Percentiles rank a stretch among this genome's conserved stretches.
phyloP scores from a whole-genome alignment of 208 protist genomes.

The Wallacemonas sp. region DNA sequence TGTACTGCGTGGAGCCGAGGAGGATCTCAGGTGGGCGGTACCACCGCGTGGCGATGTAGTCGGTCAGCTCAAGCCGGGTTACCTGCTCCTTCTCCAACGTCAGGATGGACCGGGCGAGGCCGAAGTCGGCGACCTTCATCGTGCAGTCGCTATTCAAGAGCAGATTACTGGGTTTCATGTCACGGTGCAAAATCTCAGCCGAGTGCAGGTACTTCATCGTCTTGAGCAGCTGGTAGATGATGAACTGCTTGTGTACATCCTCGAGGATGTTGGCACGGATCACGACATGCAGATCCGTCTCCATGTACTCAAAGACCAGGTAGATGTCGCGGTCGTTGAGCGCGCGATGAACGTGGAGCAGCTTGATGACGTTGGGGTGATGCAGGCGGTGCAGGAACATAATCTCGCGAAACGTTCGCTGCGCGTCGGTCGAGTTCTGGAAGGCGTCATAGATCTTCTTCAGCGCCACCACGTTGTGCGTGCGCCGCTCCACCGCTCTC shows the following conservation, averaged over 20 bases:
- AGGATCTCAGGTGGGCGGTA: slow-evolving; percentile 99
- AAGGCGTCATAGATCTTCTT: slow-evolving; percentile 98
- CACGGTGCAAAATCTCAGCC: slow-evolving; percentile 91
- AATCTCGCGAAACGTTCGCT: slow-evolving; percentile 97
- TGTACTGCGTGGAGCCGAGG: slow-evolving; percentile 95
- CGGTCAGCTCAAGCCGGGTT: slow-evolving; percentile 88
- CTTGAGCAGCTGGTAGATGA: slow-evolving; percentile 97
- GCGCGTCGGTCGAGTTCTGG: slow-evolving; percentile 91
- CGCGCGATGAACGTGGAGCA: slow-evolving; percentile 96
- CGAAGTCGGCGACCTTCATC: slow-evolving; percentile 98
- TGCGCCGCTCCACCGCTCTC: slow-evolving; percentile 91
- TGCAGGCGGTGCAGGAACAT: slow-evolving; percentile 97
- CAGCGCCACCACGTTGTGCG: slow-evolving; percentile 91
- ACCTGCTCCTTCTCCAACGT: slow-evolving; percentile 87
- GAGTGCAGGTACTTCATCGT: slow-evolving; percentile 96
- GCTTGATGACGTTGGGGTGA: slow-evolving; percentile 97
- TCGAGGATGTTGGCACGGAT: slow-evolving; percentile 98
- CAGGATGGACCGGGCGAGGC: slow-evolving; percentile 95
- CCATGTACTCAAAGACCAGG: slow-evolving; percentile 98
- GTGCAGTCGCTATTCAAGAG: slow-evolving; percentile 94
- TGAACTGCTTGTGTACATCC: slow-evolving; percentile 97
- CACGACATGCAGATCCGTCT: slow-evolving; percentile 94
- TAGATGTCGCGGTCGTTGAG: slow-evolving; percentile 98
- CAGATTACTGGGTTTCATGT: slow-evolving; percentile 95
- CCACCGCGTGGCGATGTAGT: slow-evolving; percentile 97